Conservation (phyloP, 75 land plant genomes). For the Larix kaempferi region DNA sequence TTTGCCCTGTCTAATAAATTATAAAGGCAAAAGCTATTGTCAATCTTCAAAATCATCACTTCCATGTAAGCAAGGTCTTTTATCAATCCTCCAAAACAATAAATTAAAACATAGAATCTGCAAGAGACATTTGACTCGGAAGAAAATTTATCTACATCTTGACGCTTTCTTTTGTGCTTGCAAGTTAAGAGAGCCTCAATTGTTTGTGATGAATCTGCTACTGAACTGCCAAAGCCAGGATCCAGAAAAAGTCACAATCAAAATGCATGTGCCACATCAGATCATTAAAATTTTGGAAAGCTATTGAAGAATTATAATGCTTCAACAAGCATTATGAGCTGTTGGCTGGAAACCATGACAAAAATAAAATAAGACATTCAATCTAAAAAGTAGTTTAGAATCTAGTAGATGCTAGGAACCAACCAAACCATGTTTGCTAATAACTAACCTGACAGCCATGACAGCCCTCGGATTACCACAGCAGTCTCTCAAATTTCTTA, state of each 20-base stretch:
- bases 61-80: not conserved
- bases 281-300: not conserved
- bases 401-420: not conserved
- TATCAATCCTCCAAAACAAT: not conserved
- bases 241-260: not conserved
- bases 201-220: constrained; percentile 75
- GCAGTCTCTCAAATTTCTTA: constrained; percentile 42
- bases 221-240: constrained; percentile 34
- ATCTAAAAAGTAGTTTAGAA: not conserved
- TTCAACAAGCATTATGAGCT: too few relatives aligned
- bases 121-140: not conserved
- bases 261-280: not conserved
- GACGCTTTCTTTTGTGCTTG: constrained; percentile 59
- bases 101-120: constrained; percentile 10
- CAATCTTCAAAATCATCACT: not conserved
- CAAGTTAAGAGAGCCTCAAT: constrained; percentile 79
- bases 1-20: too few relatives aligned
- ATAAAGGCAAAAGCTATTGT: not conserved
- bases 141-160: constrained; percentile 16
- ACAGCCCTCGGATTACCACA: constrained; percentile 84
- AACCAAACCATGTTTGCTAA: not conserved
- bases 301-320: too few relatives aligned
- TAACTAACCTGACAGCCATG: constrained; percentile 57
- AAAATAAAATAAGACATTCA: too few relatives aligned
- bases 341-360: too few relatives aligned